These are phyloP conservation scores for Puya raimondii DNA, from an alignment of 176 grass and related monocot genomes.

Conservation along the genomic window DNA sequence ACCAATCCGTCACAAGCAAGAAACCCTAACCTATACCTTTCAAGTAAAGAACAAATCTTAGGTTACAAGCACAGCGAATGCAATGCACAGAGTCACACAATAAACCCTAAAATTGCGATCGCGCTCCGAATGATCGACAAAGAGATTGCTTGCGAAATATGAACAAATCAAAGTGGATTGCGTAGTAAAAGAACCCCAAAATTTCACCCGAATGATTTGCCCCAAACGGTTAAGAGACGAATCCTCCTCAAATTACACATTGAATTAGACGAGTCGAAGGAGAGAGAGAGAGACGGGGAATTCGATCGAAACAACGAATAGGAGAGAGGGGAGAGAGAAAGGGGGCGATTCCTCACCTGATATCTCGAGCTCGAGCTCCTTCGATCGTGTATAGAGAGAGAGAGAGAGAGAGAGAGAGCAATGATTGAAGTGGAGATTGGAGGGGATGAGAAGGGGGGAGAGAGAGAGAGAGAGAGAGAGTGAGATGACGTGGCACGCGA, in stretches of 20 bases:
- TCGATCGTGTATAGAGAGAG: slow-evolving; percentile 16
- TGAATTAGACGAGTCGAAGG: neutral
- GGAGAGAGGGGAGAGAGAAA: neutral
- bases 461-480: slow-evolving; percentile 19
- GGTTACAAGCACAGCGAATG: neutral
- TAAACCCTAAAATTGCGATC: neutral
- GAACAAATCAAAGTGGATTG: neutral
- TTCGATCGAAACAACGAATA: neutral
- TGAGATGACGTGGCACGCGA: slow-evolving; percentile 27
- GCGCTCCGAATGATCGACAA: neutral
- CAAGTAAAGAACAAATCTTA: neutral
- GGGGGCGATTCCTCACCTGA: slow-evolving; percentile 9
- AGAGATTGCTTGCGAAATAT: neutral
- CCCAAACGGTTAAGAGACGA: neutral
- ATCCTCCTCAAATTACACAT: neutral
- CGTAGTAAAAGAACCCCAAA: neutral
- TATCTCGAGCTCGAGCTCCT: slow-evolving; percentile 3
- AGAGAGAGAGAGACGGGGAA: neutral
- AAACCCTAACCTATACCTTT: neutral
- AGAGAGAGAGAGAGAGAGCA: slow-evolving; percentile 15
- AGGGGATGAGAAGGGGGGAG: slow-evolving; percentile 4
- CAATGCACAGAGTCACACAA: neutral
- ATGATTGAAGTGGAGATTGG: slow-evolving; percentile 2
- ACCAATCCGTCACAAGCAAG: neutral
- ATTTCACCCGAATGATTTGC: neutral